Conservation (phyloP, 2,329 filamentous ascomycete genomes). For the Fusarium musae region DNA sequence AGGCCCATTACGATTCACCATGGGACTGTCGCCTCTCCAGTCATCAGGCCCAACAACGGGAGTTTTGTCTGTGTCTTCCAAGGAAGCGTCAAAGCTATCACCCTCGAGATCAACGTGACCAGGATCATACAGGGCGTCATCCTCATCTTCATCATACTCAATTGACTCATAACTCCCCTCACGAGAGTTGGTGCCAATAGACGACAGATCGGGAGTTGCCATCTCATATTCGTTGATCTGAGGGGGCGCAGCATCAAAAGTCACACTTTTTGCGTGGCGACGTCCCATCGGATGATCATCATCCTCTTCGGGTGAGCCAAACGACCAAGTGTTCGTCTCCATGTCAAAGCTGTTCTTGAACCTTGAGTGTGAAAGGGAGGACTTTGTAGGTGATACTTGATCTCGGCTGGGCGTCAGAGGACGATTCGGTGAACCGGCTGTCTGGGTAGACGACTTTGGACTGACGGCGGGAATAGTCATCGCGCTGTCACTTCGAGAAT, state of each 20-base stretch:
- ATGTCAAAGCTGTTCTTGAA: conserved; percentile 77
- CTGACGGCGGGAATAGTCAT: conserved; percentile 68
- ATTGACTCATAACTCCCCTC: conserved; percentile 93
- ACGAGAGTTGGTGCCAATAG: conserved; percentile 86
- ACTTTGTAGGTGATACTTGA: conserved; percentile 85
- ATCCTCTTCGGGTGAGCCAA: conserved; percentile 69
- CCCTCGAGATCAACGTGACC: conserved; percentile 62
- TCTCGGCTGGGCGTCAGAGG: conserved; percentile 72
- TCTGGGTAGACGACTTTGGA: conserved; percentile 58
- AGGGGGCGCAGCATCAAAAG: conserved; percentile 92
- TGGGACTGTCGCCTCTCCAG: conserved; percentile 81
- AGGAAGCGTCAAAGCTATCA: conserved; percentile 94
- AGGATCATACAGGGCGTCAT: conserved; percentile 68
- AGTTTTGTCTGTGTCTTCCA: conserved; percentile 96
- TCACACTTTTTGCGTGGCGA: conserved; percentile 94
- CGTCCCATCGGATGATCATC: conserved; percentile 72
- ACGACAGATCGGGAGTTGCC: conserved; percentile 96
- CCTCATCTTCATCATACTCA: conserved; percentile 78
- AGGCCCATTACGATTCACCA: conserved; percentile 44
- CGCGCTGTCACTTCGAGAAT: conserved; percentile 64
- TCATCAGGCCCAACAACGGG: conserved; percentile 97
- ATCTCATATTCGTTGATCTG: conserved; percentile 98
- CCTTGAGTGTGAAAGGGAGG: conserved; percentile 78
- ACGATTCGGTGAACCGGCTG: conserved; percentile 47
- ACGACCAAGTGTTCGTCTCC: conserved; percentile 74